Evolutionary conservation across 2,329 filamentous ascomycete species (phyloP), one percentile per base, ranked within the genome.

Genomic region (Stachybotrys elegans): DNA sequence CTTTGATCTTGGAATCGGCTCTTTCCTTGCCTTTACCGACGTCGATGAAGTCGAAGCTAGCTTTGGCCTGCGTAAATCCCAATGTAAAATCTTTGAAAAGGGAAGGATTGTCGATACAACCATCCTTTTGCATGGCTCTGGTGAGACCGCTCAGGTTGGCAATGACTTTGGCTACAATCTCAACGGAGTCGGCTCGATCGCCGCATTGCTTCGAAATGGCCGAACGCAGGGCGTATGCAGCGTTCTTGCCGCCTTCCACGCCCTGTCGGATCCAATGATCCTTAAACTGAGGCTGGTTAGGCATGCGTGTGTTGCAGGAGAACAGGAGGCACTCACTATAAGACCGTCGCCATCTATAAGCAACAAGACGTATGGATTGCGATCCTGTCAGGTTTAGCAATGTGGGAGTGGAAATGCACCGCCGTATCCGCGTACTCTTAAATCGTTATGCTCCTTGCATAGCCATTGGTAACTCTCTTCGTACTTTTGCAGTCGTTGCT

Each of bases 271-370:
- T 63, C 51, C 75, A 73, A 17, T 68, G 51, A 40, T 79, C 71
- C 57, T 78, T 72, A 58, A 84, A 84, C 79, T 84, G 55, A 13
- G 6, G 9, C 21, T 14, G 32, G 7, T 35, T 14, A 20, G 38
- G 23, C 12, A 39, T 16, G 32, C 17, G 14, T 14, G 16, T 22
- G 3, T 25, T 13, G 16, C 16, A 35, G 8, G 22, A 29, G 40
- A 19, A 43, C 34, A 44, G 35, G 41, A 29, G 19, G 19, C 41
- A 55, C 56, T 43, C 53, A 83, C 80, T 59, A 83, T 65, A 46
- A 83, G 69, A 36, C 78, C 77, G 58, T 85, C 75, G 29, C 80
- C 81, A 57, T 84, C 81, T 52, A 85, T 75, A 51, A 83, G 57
- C 31, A 82, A 71, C 50, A 78, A 61, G 54, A 83, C 68, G 58